These are phyloP conservation scores for Hymenoscyphus fraxineus DNA, from an alignment of 2,329 filamentous ascomycete genomes.

Conservation along the genomic window DNA sequence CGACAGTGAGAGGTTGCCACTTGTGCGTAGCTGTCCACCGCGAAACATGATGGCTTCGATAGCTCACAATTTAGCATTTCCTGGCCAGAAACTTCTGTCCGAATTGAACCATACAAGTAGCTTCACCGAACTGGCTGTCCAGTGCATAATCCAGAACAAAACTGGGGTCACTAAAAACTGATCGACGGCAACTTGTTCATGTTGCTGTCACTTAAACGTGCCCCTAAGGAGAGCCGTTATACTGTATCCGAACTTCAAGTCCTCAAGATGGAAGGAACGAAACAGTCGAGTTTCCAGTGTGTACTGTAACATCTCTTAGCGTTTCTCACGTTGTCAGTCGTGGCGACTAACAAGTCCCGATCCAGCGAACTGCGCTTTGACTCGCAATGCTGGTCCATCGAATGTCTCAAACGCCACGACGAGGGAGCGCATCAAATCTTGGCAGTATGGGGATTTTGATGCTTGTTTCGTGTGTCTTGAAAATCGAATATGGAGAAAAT, in stretches of 20 bases:
- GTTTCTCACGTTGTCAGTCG: neutral
- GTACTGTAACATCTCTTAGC: neutral
- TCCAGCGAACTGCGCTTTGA: neutral
- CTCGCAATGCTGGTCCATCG: neutral
- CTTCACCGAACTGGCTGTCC: no score
- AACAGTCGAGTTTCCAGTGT: neutral
- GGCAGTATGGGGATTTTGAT: conserved; percentile 5
- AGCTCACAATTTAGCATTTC: no score
- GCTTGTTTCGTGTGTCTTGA: conserved; percentile 7
- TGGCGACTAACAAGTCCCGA: neutral
- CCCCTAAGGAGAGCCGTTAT: neutral
- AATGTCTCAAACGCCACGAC: conserved; percentile 8
- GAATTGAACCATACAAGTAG: neutral
- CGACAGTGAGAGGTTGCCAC: no score
- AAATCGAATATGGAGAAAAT: neutral
- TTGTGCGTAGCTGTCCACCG: no score
- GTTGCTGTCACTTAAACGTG: neutral
- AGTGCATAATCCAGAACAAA: no score
- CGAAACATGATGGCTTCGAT: no score
- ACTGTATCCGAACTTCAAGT: neutral
- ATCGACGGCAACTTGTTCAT: no score
- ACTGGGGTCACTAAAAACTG: no score
- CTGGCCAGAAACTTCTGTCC: neutral
- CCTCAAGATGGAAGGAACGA: neutral
- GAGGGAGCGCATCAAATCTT: conserved; percentile 6